A percentile compares a stretch with the other conserved stretches of the same genome.
phyloP scores from a whole-genome alignment of 1,139 yeast genomes.

The Debaryomyces singareniensis region DNA sequence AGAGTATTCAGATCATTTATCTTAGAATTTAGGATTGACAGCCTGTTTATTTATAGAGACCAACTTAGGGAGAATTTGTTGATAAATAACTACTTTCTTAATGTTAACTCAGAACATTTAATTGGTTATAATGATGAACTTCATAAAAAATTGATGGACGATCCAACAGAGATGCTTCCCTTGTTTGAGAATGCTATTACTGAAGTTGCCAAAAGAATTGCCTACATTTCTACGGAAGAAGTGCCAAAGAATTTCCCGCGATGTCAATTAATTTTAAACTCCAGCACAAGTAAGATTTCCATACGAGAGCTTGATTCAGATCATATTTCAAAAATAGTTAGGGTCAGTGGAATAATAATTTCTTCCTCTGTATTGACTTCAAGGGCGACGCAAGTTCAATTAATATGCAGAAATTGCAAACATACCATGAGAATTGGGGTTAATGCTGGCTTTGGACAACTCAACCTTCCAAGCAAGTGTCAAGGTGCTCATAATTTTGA shows the following conservation, averaged over 20 bases:
- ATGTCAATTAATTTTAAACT: slow-evolving; percentile 75
- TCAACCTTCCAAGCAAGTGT: slow-evolving; percentile 73
- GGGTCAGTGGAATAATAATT: slow-evolving; percentile 90
- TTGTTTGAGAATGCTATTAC: slow-evolving; percentile 86
- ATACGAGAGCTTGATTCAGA: slow-evolving; percentile 82
- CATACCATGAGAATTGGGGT: slow-evolving; percentile 67
- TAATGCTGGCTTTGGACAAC: slow-evolving; percentile 72
- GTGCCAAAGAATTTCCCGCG: slow-evolving; percentile 59
- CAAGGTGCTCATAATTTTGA: slow-evolving; percentile 51
- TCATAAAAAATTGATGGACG: slow-evolving; percentile 76
- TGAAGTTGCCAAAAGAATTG: slow-evolving; percentile 80
- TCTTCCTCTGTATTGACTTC: slow-evolving; percentile 87
- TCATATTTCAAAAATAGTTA: slow-evolving; percentile 81
- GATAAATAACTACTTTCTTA: slow-evolving; percentile 65
- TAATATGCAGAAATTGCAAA: slow-evolving; percentile 85
- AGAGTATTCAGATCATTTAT: slow-evolving; percentile 78
- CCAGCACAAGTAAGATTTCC: slow-evolving; percentile 67
- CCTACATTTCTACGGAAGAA: slow-evolving; percentile 52
- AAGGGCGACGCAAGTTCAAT: slow-evolving; percentile 76
- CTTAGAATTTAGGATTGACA: slow-evolving; percentile 77
- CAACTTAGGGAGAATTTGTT: slow-evolving; percentile 84
- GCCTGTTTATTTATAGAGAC: slow-evolving; percentile 83
- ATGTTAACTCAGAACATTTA: slow-evolving; percentile 79
- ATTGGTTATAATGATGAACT: slow-evolving; percentile 85
- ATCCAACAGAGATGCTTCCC: slow-evolving; percentile 86